Evolutionary conservation across 2,329 filamentous ascomycete genomes (phyloP), one percentile per base, ranked within the genome.

Genomic region (Talaromyces sp.): DNA sequence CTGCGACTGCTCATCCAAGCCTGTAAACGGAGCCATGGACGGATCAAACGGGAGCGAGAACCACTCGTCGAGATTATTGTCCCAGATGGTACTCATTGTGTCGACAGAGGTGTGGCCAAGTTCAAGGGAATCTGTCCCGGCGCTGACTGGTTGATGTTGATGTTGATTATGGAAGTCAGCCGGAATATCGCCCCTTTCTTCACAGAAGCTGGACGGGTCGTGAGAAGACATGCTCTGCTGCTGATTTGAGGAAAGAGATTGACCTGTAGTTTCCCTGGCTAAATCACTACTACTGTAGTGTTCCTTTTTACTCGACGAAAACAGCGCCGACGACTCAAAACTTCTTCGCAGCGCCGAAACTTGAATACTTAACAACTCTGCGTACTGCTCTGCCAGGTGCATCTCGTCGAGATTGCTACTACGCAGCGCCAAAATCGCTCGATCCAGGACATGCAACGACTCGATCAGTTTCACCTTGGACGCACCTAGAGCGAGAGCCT

Each of bases 321-420:
- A 36, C 32, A 32, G 19, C 22, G 42, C 11, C 19, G 52, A 52
- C 9, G 42, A 49, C 42, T 62, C 28, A 27, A 55, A 62, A 17
- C 39, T 59, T 7, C 66, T 72, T 10, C 74, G 73, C 58, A 78
- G 63, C 11, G 75, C 72, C 19, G 73, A 71, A 13, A 78, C 74
- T 55, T 79, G 77, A 61, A 73, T 71, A n/a, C 81, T 80, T 7
- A 83, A 70, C 2, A 83, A 71, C 0, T 77, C 79, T 7, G 80
- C 80, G 64, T 82, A 83, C 28, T 80, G 75, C 3, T 78, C 78
- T 17, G 78, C 80, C 4, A 82, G 71, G 64, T 83, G 81, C 66
- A 83, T 81, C 62, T 83, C 81, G 56, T 83, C 81, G 3, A 82
- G 66, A 0, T 79, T 77, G 56, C 78, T 81, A 2, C 76, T 78